These are phyloP conservation scores for Cladosporium austrohemisphaericum DNA, from an alignment of 2,329 filamentous ascomycete species.

Conservation along the genomic window DNA sequence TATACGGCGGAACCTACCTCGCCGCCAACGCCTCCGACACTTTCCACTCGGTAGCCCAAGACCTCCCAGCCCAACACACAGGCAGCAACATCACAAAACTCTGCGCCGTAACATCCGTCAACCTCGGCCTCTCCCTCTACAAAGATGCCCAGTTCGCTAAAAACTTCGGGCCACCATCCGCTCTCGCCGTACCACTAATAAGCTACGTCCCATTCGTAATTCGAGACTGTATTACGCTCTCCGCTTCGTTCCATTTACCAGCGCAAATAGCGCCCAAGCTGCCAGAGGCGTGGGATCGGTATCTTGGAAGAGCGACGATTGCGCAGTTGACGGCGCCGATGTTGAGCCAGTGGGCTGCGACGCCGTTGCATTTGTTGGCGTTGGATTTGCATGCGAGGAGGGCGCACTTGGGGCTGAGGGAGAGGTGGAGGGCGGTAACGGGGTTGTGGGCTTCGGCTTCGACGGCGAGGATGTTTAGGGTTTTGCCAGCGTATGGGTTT, in stretches of 20 bases:
- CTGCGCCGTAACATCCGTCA: slow-evolving; percentile 19
- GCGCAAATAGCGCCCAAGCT: slow-evolving; percentile 17
- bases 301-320: slow-evolving; percentile 17
- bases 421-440: slow-evolving; percentile 15
- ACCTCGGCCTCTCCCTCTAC: slow-evolving; percentile 21
- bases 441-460: slow-evolving; percentile 19
- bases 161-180: slow-evolving; percentile 19
- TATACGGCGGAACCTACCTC: slow-evolving; percentile 24
- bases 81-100: slow-evolving; percentile 20
- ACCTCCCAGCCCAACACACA: slow-evolving; percentile 16
- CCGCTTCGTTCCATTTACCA: slow-evolving; percentile 23
- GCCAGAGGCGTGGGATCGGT: slow-evolving; percentile 18
- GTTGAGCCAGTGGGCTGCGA: slow-evolving; percentile 21
- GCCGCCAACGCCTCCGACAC: slow-evolving; percentile 23
- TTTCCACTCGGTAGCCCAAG: slow-evolving; percentile 11
- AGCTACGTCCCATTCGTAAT: slow-evolving; percentile 22
- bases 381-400: slow-evolving; percentile 23
- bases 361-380: slow-evolving; percentile 23
- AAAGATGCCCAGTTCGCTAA: slow-evolving; percentile 24
- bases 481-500: slow-evolving; percentile 23
- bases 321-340: slow-evolving; percentile 21
- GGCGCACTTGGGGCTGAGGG: slow-evolving; percentile 4
- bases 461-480: slow-evolving; percentile 20
- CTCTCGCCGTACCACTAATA: slow-evolving; percentile 17
- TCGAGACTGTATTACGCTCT: slow-evolving; percentile 22